These are phyloP conservation scores for Tanacetum coccineum DNA, from an alignment of 129 eudicot species.

Conservation along the genomic window DNA sequence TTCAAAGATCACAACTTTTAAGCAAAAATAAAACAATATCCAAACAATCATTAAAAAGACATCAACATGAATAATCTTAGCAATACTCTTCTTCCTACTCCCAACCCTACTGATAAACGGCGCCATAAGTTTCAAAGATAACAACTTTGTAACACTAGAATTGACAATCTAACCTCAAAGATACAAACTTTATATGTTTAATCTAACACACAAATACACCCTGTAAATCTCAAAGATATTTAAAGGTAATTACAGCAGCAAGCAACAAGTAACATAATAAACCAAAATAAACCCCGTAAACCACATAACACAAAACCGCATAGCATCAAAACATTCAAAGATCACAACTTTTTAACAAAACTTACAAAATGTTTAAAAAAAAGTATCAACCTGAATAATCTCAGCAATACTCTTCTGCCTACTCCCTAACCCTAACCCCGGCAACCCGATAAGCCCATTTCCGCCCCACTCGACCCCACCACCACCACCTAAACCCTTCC, in stretches of 20 bases:
- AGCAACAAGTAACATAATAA: neutral
- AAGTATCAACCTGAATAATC: constrained; percentile 64
- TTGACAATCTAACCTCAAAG: neutral
- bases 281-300: neutral
- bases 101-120: no score
- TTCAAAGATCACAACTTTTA: constrained; percentile 9
- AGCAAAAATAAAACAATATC: neutral
- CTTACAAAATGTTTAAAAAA: neutral
- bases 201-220: no score
- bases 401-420: constrained; percentile 87
- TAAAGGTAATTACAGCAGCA: no score
- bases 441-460: constrained; percentile 79
- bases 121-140: neutral
- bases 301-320: neutral
- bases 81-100: no score
- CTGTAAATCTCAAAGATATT: no score
- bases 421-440: constrained; percentile 68
- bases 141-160: neutral
- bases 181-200: no score
- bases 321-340: neutral
- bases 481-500: constrained; percentile 29
- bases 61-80: no score
- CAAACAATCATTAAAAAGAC: no score
- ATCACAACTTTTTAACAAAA: constrained; percentile 15
- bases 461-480: constrained; percentile 64